Conservation (phyloP, 257 asterid genomes). For the Ocimum tenuiflorum region DNA sequence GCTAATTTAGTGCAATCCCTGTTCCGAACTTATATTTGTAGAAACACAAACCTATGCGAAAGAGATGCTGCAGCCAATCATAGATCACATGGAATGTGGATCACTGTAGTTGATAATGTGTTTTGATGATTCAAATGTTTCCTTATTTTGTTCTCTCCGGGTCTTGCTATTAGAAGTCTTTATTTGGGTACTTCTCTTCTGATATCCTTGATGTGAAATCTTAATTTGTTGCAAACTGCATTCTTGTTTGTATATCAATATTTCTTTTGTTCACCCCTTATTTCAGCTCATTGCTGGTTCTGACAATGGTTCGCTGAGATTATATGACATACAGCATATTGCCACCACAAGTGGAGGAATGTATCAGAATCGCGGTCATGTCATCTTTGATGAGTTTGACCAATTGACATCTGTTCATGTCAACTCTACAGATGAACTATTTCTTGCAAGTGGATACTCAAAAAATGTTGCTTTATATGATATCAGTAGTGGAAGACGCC, state of each 20-base stretch:
- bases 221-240: not conserved
- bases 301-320: conserved; percentile 76
- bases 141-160: not conserved
- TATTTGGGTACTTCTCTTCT: not conserved
- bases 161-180: not conserved
- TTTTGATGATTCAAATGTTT: not conserved
- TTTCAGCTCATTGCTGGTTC: conserved; percentile 95
- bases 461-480: conserved; percentile 75
- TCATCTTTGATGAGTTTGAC: conserved; percentile 74
- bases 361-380: conserved; percentile 34
- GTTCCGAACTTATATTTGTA: not conserved
- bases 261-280: conserved; percentile 12
- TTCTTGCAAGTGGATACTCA: conserved; percentile 93
- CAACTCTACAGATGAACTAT: conserved; percentile 82
- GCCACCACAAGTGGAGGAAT: conserved; percentile 40
- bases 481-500: conserved; percentile 59
- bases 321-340: conserved; percentile 52
- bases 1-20: conserved; percentile 1
- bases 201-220: conserved; percentile 2
- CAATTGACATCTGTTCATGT: conserved; percentile 89
- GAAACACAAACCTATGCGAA: not conserved
- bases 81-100: not conserved
- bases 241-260: conserved; percentile 2
- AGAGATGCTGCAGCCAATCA: not conserved
- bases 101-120: not conserved